Evolutionary conservation across 345 rosid species (phyloP), one percentile per base, ranked within the genome.

Genomic region (Mallotus nudiflorus): DNA sequence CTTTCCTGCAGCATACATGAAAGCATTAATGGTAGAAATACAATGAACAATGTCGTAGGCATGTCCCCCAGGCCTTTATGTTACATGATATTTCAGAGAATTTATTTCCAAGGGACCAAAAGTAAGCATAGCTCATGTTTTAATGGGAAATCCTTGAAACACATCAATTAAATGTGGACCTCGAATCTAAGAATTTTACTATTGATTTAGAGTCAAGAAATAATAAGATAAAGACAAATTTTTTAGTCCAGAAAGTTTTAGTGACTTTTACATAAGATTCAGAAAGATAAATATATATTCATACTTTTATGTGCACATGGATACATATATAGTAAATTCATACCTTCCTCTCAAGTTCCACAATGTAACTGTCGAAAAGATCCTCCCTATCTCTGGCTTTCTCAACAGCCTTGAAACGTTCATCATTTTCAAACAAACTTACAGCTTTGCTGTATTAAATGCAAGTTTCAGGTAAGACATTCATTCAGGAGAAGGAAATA

Each of bases 321-420:
- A 10, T 51, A 33, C 35, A 53, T 11, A 8, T n/a, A n/a, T n/a
- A 66, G 2, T 7, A 24, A 55, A 52, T 40, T n/a, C 31, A 62
- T 86, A 93, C 98, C 97, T 92, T 95, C 85, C 96, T 89, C 84
- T 68, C 96, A 67, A 92, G 96, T 74, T 95, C 99, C 76, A 88
- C 91, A 49, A 89, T 81, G 68, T 90, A 90, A 80, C 75, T 88
- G 69, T 88, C 97, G 80, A 85, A 95, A 81, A 95, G 92, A 75
- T 95, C 98, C 81, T 92, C 96, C 57, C 94, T 86, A 66, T 95
- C 99, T 79, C 98, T 84, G 33, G 76, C 67, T 74, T 89, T 87
- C 62, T 95, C 99, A 78, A 95, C 96, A 73, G 93, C 98, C 80
- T 88, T 90, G 81, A 87, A 95, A 68, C 99, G 88, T 72, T 92